Evolutionary conservation across 2,329 filamentous ascomycete genomes (phyloP).

Genomic region (Colletotrichum trifolii): DNA sequence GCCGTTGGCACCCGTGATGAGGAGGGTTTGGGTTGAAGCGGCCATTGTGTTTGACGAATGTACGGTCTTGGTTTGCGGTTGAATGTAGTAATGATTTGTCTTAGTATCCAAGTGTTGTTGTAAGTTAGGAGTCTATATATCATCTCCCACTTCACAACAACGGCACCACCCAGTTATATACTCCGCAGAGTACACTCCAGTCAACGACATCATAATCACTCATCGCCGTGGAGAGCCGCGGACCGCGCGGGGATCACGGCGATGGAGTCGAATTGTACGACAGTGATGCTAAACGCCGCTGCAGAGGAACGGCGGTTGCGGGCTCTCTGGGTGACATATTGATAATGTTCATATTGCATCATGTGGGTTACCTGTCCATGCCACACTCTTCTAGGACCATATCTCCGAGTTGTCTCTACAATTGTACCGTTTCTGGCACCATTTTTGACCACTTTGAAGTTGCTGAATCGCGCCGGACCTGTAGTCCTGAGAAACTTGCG

Average conservation of each 20-base stretch:
- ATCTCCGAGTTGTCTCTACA: not conserved
- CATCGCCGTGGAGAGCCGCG: too few species aligned
- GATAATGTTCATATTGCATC: not conserved
- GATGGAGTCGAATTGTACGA: too few species aligned
- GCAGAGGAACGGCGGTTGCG: too few species aligned
- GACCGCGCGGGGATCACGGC: too few species aligned
- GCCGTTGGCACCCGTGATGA: constrained; percentile 44
- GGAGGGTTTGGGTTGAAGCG: constrained; percentile 41
- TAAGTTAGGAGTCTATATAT: too few species aligned
- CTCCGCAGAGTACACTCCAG: too few species aligned
- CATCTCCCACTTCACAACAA: too few species aligned
- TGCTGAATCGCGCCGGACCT: not conserved
- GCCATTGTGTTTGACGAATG: constrained; percentile 31
- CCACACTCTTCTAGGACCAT: not conserved
- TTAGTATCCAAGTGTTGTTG: too few species aligned
- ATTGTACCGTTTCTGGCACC: not conserved
- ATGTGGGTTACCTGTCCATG: not conserved
- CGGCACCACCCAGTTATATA: too few species aligned
- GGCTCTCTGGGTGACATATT: not conserved
- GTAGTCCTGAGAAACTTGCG: not conserved
- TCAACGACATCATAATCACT: too few species aligned
- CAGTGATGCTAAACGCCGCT: too few species aligned
- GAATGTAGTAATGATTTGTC: not conserved
- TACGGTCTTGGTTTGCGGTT: not conserved
- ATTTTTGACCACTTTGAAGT: not conserved